These are phyloP conservation scores for Talaromyces sp. DNA, from an alignment of 2,329 filamentous ascomycete genomes.

Conservation along the genomic window DNA sequence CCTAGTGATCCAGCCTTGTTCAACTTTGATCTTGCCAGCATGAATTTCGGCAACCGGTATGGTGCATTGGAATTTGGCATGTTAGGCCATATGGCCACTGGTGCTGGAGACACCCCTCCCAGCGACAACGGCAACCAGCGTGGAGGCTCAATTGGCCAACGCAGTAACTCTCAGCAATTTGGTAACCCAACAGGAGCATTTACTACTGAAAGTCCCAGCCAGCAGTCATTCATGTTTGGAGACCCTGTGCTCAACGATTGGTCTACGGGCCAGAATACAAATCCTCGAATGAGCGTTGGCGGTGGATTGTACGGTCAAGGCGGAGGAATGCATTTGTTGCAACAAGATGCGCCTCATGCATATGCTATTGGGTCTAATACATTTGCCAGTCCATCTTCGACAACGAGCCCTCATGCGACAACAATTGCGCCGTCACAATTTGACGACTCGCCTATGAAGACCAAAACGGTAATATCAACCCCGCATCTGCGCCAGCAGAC, in stretches of 20 bases:
- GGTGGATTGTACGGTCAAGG: slow-evolving; percentile 37
- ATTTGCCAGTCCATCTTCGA: slow-evolving; percentile 58
- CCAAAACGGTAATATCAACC: slow-evolving; percentile 41
- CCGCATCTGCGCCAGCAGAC: slow-evolving; percentile 43
- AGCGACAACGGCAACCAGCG: slow-evolving; percentile 56
- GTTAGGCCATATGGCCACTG: slow-evolving; percentile 93
- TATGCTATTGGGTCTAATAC: slow-evolving; percentile 59
- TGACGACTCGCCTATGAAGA: slow-evolving; percentile 30
- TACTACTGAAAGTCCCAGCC: slow-evolving; percentile 45
- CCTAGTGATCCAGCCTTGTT: slow-evolving; percentile 88
- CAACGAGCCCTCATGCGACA: slow-evolving; percentile 51
- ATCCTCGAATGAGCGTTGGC: slow-evolving; percentile 27
- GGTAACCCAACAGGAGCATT: slow-evolving; percentile 38
- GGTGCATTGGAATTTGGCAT: slow-evolving; percentile 94
- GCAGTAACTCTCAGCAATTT: slow-evolving; percentile 42
- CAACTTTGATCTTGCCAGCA: slow-evolving; percentile 90
- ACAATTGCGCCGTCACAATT: slow-evolving; percentile 35
- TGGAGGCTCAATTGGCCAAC: slow-evolving; percentile 41
- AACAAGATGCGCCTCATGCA: slow-evolving; percentile 51
- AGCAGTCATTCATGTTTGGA: slow-evolving; percentile 45
- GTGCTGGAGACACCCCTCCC: slow-evolving; percentile 73
- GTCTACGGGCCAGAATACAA: slow-evolving; percentile 35
- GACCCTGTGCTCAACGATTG: slow-evolving; percentile 48
- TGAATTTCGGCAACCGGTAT: slow-evolving; percentile 96
- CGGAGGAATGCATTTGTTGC: slow-evolving; percentile 39